Percentiles rank a stretch among this genome's conserved stretches.
Evolutionary conservation across 352 stramenopile genomes (phyloP).

Genomic region (Globisporangium rhizosaccharum): DNA sequence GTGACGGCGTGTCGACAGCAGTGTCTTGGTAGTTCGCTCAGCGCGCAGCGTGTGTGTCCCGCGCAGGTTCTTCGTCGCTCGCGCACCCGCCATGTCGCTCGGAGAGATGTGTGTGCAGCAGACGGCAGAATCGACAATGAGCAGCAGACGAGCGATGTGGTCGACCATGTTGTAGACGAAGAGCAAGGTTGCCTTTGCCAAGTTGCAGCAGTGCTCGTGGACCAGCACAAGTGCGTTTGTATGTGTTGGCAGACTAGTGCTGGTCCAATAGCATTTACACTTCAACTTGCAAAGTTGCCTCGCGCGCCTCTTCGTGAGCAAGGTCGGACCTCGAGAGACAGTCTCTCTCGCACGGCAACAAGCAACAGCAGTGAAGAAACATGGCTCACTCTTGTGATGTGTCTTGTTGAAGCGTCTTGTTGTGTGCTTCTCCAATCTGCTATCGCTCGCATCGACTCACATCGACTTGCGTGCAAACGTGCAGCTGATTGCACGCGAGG

Average conservation of each 20-base stretch:
- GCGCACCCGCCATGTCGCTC: not conserved
- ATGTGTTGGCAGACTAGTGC: too few relatives aligned
- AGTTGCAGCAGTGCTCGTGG: conserved; percentile 10
- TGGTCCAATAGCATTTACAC: too few relatives aligned
- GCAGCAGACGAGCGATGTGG: not conserved
- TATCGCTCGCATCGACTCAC: too few relatives aligned
- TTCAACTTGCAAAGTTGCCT: not conserved
- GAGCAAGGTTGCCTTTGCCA: not conserved
- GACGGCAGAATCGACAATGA: conserved; percentile 11
- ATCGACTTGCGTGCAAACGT: too few relatives aligned
- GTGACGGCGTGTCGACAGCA: not conserved
- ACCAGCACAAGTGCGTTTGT: conserved; percentile 7
- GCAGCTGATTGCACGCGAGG: too few relatives aligned
- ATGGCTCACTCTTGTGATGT: too few relatives aligned
- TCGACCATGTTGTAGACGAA: not conserved
- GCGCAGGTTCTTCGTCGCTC: conserved; percentile 3
- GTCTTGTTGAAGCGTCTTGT: too few relatives aligned
- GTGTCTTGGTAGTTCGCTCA: not conserved
- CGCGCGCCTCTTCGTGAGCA: not conserved
- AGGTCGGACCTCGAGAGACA: too few relatives aligned
- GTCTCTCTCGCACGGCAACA: too few relatives aligned
- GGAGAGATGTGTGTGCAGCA: not conserved
- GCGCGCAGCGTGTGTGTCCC: not conserved
- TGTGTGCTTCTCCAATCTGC: too few relatives aligned
- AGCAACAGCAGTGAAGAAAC: too few relatives aligned